Evolutionary conservation across 345 rosid species (phyloP).

Genomic region (Kernera saxatilis): DNA sequence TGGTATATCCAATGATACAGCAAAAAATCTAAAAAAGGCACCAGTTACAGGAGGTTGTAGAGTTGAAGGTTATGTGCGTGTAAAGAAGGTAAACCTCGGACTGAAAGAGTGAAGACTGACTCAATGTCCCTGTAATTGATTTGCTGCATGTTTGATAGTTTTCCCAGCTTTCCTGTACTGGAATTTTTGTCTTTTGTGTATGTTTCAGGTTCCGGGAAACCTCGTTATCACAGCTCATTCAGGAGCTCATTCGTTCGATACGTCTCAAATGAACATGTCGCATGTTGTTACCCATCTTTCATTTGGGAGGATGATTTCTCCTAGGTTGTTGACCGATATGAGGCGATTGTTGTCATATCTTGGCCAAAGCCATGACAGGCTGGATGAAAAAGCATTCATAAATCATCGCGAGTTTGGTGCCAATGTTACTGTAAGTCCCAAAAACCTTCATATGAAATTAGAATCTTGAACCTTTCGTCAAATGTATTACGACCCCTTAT

Average conservation of each 20-base stretch:
- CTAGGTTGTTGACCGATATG: slow-evolving; percentile 55
- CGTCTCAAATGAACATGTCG: slow-evolving; percentile 92
- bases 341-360: slow-evolving; percentile 69
- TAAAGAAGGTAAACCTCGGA: slow-evolving; percentile 69
- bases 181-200: background rate
- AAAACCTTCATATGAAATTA: background rate
- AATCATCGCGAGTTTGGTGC: slow-evolving; percentile 74
- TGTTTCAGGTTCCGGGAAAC: slow-evolving; percentile 90
- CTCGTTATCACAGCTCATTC: slow-evolving; percentile 86
- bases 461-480: background rate
- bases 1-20: slow-evolving; percentile 32
- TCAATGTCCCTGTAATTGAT: slow-evolving; percentile 1
- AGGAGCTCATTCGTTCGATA: slow-evolving; percentile 86
- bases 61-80: slow-evolving; percentile 95
- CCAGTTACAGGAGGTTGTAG: slow-evolving; percentile 92
- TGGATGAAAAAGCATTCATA: slow-evolving; percentile 73
- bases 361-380: slow-evolving; percentile 79
- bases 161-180: background rate
- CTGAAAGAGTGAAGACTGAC: background rate
- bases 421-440: slow-evolving; percentile 86
- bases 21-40: slow-evolving; percentile 42
- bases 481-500: background rate
- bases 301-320: slow-evolving; percentile 65
- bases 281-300: slow-evolving; percentile 84
- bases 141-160: background rate